phyloP scores from a whole-genome alignment of 2,329 filamentous ascomycete species.

The Albophoma yamanashiensis region DNA sequence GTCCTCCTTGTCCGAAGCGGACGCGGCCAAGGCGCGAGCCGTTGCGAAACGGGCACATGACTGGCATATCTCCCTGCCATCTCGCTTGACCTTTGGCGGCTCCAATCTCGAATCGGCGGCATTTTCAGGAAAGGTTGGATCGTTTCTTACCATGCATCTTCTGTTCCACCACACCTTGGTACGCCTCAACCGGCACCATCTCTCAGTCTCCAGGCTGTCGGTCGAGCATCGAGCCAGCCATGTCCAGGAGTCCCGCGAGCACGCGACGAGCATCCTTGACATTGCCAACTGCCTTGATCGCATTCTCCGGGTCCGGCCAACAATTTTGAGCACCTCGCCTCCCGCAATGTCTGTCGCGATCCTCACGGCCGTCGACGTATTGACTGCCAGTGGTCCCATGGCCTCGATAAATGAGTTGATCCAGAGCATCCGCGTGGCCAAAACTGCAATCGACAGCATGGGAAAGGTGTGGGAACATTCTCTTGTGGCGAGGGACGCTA shows the following conservation, averaged over 20 bases:
- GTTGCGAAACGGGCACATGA: slow-evolving; percentile 39
- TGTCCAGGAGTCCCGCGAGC: slow-evolving; percentile 35
- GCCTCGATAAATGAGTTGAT: slow-evolving; percentile 40
- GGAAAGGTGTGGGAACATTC: slow-evolving; percentile 50
- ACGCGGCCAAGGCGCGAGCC: slow-evolving; percentile 28
- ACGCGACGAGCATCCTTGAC: slow-evolving; percentile 41
- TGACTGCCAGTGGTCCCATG: slow-evolving; percentile 48
- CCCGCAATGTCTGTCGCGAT: slow-evolving; percentile 54
- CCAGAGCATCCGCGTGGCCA: slow-evolving; percentile 39
- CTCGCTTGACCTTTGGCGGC: slow-evolving; percentile 39
- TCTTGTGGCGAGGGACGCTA: slow-evolving; percentile 34
- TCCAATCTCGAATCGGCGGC: slow-evolving; percentile 48
- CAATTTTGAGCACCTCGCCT: slow-evolving; percentile 33
- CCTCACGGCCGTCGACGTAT: slow-evolving; percentile 53
- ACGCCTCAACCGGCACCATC: slow-evolving; percentile 53
- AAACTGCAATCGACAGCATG: slow-evolving; percentile 44
- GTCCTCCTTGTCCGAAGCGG: slow-evolving; percentile 13
- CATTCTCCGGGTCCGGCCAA: slow-evolving; percentile 19
- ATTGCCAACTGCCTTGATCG: slow-evolving; percentile 31
- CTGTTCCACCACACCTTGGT: slow-evolving; percentile 55
- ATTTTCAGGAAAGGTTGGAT: slow-evolving; percentile 40
- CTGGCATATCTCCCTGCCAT: slow-evolving; percentile 49
- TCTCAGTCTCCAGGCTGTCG: slow-evolving; percentile 25
- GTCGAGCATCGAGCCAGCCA: slow-evolving; percentile 30
- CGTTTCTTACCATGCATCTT: slow-evolving; percentile 54